These are phyloP conservation scores for Beta macrorhiza DNA, from an alignment of 179 eudicot species.

Conservation along the genomic window DNA sequence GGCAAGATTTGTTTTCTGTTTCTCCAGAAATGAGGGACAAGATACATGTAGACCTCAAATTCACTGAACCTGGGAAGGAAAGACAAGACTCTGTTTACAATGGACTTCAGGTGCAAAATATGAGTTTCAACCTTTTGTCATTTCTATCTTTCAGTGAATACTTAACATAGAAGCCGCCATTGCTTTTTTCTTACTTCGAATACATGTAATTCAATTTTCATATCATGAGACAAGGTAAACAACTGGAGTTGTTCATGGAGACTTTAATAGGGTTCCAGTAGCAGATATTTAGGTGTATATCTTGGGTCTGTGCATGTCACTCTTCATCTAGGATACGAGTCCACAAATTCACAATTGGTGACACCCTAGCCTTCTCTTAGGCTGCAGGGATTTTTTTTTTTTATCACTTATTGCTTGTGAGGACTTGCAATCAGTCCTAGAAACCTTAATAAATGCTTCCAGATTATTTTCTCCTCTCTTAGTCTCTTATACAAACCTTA, in stretches of 20 bases:
- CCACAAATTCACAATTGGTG: not conserved
- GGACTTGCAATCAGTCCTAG: not conserved
- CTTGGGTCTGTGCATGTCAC: not conserved
- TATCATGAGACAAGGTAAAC: not conserved
- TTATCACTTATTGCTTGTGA: too few relatives aligned
- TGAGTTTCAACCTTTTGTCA: not conserved
- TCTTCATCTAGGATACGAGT: not conserved
- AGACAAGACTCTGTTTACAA: conserved; percentile 90
- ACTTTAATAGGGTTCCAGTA: not conserved
- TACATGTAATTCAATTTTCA: not conserved
- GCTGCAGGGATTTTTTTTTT: too few relatives aligned
- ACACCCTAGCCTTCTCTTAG: too few relatives aligned
- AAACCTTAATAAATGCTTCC: not conserved
- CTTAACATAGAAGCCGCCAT: not conserved
- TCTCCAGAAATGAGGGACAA: conserved; percentile 58
- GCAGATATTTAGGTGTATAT: not conserved
- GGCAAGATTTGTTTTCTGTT: conserved; percentile 17
- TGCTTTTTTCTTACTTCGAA: not conserved
- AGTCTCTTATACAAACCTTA: not conserved
- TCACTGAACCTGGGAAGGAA: conserved; percentile 94
- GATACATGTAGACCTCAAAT: conserved; percentile 68
- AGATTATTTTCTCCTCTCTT: not conserved
- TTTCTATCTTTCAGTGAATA: not conserved
- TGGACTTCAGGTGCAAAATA: conserved; percentile 65
- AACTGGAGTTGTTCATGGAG: not conserved